phyloP scores from a whole-genome alignment of 495 filamentous ascomycete genomes.

The Opeltia flavorubescens region DNA sequence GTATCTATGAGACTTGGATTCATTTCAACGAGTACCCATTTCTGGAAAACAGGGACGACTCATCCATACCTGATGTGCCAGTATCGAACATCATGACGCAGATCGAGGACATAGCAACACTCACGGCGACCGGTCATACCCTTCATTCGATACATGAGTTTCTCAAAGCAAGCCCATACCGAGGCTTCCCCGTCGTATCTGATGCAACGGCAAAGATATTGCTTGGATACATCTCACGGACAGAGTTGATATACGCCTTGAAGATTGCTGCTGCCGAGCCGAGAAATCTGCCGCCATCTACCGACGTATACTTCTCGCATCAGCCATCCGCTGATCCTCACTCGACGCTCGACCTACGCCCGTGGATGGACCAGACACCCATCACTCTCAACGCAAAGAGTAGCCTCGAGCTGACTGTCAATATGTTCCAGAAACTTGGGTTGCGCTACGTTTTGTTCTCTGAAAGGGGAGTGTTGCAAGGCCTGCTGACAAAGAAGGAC shows the following conservation, averaged over 20 bases:
- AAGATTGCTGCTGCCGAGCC: constrained; percentile 34
- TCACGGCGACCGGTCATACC: constrained; percentile 78
- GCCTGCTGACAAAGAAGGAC: constrained; percentile 93
- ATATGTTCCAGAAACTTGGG: constrained; percentile 88
- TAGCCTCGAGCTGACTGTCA: constrained; percentile 65
- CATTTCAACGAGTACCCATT: constrained; percentile 93
- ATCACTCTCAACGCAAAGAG: constrained; percentile 69
- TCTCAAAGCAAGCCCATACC: constrained; percentile 58
- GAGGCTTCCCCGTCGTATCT: constrained; percentile 84
- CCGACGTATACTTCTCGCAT: constrained; percentile 73
- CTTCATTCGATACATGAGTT: constrained; percentile 57
- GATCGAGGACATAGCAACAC: constrained; percentile 75
- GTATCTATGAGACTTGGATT: constrained; percentile 98
- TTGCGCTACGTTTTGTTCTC: constrained; percentile 81
- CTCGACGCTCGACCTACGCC: constrained; percentile 72
- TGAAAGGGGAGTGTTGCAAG: constrained; percentile 66
- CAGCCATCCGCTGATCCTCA: constrained; percentile 66
- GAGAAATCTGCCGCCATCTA: constrained; percentile 47
- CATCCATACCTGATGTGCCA: constrained; percentile 65
- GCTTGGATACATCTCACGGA: constrained; percentile 86
- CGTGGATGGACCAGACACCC: constrained; percentile 98
- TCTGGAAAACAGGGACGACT: constrained; percentile 83
- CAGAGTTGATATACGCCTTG: constrained; percentile 74
- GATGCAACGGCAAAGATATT: constrained; percentile 54
- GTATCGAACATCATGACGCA: constrained; percentile 80